Conservation (phyloP, 2,329 filamentous ascomycete genomes). For the Scytalidium sp. region DNA sequence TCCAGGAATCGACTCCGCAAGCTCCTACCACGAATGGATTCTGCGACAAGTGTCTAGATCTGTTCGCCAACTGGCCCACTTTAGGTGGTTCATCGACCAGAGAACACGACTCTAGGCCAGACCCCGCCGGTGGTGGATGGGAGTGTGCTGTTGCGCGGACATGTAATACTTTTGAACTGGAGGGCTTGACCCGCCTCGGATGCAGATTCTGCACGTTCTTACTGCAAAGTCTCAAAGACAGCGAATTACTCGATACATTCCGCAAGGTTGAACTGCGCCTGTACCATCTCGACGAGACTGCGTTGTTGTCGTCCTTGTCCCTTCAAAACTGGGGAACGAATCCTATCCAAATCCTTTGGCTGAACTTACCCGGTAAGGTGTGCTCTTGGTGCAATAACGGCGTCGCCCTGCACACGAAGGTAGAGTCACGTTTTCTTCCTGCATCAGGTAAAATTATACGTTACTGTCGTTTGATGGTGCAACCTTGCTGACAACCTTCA, state of each 20-base stretch:
- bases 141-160: too few species aligned
- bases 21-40: not conserved
- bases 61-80: too few species aligned
- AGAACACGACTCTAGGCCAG: not conserved
- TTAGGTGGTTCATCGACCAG: too few species aligned
- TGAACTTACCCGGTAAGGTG: conserved; percentile 9
- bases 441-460: conserved; percentile 9
- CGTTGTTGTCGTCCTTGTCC: conserved; percentile 1
- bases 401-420: fast-evolving
- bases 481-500: conserved; percentile 6
- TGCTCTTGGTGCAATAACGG: conserved; percentile 4
- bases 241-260: conserved; percentile 3
- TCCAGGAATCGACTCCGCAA: too few species aligned
- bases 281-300: conserved; percentile 3
- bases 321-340: conserved; percentile 2
- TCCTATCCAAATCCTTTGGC: conserved; percentile 4
- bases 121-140: not conserved
- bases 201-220: conserved; percentile 11
- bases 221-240: conserved; percentile 9
- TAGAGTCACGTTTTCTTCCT: conserved; percentile 6
- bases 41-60: too few species aligned
- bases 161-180: conserved; percentile 10
- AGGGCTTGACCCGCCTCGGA: conserved; percentile 6
- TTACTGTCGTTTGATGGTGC: not conserved
- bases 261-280: conserved; percentile 11